Base-by-base conservation (phyloP, 1,139 yeast species). In the Arxiozyma slooffiae region DNA sequence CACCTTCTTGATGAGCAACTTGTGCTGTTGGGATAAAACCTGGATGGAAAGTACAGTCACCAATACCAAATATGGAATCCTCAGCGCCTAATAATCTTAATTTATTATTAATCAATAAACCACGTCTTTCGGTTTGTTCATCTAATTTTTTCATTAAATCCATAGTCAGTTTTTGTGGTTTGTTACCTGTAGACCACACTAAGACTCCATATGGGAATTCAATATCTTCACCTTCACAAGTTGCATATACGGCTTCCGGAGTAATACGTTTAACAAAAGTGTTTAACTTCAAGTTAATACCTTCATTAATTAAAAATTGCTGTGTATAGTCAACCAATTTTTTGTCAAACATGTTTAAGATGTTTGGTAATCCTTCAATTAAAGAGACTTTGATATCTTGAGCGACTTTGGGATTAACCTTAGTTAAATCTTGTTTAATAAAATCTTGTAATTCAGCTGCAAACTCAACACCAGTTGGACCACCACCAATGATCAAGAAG, bases 181-280 rank as follows among this genome's bases (percentile, higher is more conserved):
- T 92, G 69, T 88, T 89, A 72, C 97, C 97, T 49, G 96, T 90
- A 53, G 97, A 97, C 97, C 97, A 90, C 58, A 90, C 92, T 60
- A 90, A 77, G 64, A 87, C 74, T 64, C 97, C 97, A 68, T 89
- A 90, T 51, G 96, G 96, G 62, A 89, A 74, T 58, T 80, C 83
- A 47, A 78, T 71, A 50, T 73, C 70, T 9, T 48, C 41, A 55
- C 82, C 86, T 50, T 76, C 72, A 57, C 77, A 80, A 63, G 79
- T 82, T 49, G 95, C 95, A 57, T 76, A 73, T 57, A 88, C 83
- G 47, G 73, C 70, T 62, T 79, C 79, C 58, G 76, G 80, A 60
- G 82, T 81, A 51, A 90, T 97, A 66, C 81, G 79, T 74, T 87
- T 87, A 57, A 90, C 94, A 84, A 85, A 85, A 47, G 96, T 85